Percentiles rank a stretch among this genome's conserved stretches.
phyloP scores from a whole-genome alignment of 805 yeast genomes.

The Cyberlindnera meyerae region DNA sequence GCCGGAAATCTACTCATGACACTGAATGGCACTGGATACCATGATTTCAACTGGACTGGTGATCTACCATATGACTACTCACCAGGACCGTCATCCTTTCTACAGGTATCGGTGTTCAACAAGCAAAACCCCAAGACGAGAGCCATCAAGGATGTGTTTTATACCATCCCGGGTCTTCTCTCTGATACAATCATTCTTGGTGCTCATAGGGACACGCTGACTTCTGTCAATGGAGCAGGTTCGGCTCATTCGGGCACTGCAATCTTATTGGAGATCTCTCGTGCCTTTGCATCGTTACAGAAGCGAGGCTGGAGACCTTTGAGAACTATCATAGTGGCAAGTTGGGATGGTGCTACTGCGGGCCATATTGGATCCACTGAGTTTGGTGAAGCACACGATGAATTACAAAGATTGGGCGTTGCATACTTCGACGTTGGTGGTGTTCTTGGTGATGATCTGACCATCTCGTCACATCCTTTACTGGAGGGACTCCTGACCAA shows the following conservation, averaged over 20 bases:
- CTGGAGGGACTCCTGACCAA: conserved; percentile 33
- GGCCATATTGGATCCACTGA: conserved; percentile 77
- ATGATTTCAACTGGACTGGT: conserved; percentile 32
- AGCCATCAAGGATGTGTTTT: conserved; percentile 45
- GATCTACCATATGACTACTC: conserved; percentile 39
- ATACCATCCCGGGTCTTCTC: conserved; percentile 52
- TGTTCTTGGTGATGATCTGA: conserved; percentile 46
- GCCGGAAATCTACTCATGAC: too few species aligned
- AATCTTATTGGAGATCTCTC: conserved; percentile 45
- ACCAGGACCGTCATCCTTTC: conserved; percentile 40
- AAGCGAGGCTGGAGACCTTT: conserved; percentile 65
- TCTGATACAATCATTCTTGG: conserved; percentile 54
- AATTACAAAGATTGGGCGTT: conserved; percentile 45
- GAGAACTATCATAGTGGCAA: conserved; percentile 62
- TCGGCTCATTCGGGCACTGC: conserved; percentile 48
- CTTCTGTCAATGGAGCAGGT: conserved; percentile 42
- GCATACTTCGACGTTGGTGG: conserved; percentile 51
- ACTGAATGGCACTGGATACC: neutral
- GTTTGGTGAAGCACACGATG: conserved; percentile 54
- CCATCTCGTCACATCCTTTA: conserved; percentile 52
- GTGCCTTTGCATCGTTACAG: conserved; percentile 42
- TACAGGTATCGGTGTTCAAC: conserved; percentile 38
- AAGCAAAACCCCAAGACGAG: conserved; percentile 37
- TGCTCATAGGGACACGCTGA: conserved; percentile 48
- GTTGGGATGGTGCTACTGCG: conserved; percentile 81